Percentiles rank a stretch among this genome's conserved stretches.
Evolutionary conservation across 2,329 filamentous ascomycete species (phyloP).

Genomic region (Pleurostoma richardsiae): DNA sequence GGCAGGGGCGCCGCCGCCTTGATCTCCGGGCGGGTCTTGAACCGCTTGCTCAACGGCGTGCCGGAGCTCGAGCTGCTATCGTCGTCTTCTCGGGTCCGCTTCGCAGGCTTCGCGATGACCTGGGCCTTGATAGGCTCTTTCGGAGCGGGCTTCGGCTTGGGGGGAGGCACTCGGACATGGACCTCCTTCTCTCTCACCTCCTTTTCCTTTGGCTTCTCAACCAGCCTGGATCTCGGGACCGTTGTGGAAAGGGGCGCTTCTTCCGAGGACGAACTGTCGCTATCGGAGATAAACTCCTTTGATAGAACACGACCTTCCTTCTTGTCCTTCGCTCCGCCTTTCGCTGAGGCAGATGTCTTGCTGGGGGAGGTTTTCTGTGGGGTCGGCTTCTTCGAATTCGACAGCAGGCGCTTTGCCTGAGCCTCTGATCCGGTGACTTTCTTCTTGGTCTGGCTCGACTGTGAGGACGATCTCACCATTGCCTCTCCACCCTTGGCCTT

Average conservation of each 20-base stretch:
- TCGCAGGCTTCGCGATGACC: slow-evolving; percentile 24
- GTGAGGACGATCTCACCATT: slow-evolving; percentile 46
- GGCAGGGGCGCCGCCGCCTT: slow-evolving; percentile 12
- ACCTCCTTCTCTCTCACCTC: slow-evolving; percentile 11
- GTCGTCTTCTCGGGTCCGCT: slow-evolving; percentile 49
- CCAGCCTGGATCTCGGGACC: slow-evolving; percentile 16
- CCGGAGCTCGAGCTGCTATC: slow-evolving; percentile 58
- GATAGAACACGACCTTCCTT: slow-evolving; percentile 45
- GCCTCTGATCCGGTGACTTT: slow-evolving; percentile 48
- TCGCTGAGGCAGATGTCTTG: slow-evolving; percentile 31
- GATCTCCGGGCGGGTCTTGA: slow-evolving; percentile 37
- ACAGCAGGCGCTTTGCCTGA: slow-evolving; percentile 51
- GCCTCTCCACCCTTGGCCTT: slow-evolving; percentile 31
- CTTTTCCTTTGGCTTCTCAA: slow-evolving; percentile 19
- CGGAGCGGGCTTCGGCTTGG: slow-evolving; percentile 31
- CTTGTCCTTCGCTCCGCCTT: slow-evolving; percentile 20
- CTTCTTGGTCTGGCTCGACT: slow-evolving; percentile 48
- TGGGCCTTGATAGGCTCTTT: slow-evolving; percentile 24
- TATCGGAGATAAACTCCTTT: slow-evolving; percentile 51
- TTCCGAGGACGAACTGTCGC: slow-evolving; percentile 46
- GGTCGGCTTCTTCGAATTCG: slow-evolving; percentile 32
- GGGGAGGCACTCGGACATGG: slow-evolving; percentile 11
- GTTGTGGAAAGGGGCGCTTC: slow-evolving; percentile 37
- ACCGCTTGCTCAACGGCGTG: slow-evolving; percentile 52
- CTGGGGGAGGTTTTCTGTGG: slow-evolving; percentile 31